phyloP scores from a whole-genome alignment of 106 monocot genomes.

The Dendrobium chrysotoxum region DNA sequence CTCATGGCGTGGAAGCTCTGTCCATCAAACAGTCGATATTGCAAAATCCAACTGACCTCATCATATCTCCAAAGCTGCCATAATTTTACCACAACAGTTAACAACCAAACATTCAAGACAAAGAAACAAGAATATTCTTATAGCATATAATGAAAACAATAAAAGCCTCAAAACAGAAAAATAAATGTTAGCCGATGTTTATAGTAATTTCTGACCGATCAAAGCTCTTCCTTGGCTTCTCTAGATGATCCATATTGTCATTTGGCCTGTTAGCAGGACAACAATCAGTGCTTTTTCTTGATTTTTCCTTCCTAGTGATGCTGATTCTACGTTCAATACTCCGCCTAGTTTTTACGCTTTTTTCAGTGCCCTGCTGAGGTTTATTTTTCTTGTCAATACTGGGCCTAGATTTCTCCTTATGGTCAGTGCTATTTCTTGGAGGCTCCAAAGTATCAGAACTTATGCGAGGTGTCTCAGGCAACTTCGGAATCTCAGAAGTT shows the following conservation, averaged over 20 bases:
- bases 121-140: not conserved
- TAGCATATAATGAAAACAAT: not conserved
- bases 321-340: slow-evolving; percentile 40
- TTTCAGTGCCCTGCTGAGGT: slow-evolving; percentile 31
- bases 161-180: not conserved
- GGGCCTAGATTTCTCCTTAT: slow-evolving; percentile 10
- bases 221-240: slow-evolving; percentile 78
- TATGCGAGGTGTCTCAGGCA: slow-evolving; percentile 12
- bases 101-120: slow-evolving; percentile 4
- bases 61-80: slow-evolving; percentile 76
- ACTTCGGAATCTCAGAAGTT: slow-evolving; percentile 9
- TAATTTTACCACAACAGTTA: slow-evolving; percentile 11
- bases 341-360: slow-evolving; percentile 33
- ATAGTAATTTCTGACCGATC: slow-evolving; percentile 55
- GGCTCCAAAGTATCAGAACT: slow-evolving; percentile 20
- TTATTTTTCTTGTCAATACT: slow-evolving; percentile 32
- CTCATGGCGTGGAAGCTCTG: slow-evolving; percentile 24
- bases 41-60: slow-evolving; percentile 72
- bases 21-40: slow-evolving; percentile 82
- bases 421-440: slow-evolving; percentile 30
- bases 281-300: slow-evolving; percentile 41
- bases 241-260: slow-evolving; percentile 41
- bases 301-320: slow-evolving; percentile 48
- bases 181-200: not conserved
- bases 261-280: slow-evolving; percentile 28